Percentiles rank a stretch among this genome's conserved stretches.
These are phyloP conservation scores for Pseudonitzschia multiseries DNA, from an alignment of 108 stramenopile species.

Conservation along the genomic window DNA sequence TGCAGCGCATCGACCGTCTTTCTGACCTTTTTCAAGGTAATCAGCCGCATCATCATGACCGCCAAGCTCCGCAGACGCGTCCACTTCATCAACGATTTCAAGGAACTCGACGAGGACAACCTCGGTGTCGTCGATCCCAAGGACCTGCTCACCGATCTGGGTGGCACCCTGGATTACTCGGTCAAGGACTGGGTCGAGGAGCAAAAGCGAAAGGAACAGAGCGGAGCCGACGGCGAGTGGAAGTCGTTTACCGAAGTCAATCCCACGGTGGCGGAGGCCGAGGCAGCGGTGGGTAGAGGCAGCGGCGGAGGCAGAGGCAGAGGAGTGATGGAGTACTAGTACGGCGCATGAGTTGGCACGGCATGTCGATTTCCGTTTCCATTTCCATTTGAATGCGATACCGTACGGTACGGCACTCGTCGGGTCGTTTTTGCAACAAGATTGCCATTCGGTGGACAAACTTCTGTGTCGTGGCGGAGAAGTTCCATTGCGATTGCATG, in stretches of 20 bases:
- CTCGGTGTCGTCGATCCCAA: conserved; percentile 17
- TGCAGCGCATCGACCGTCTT: conserved; percentile 37
- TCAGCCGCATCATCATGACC: conserved; percentile 27
- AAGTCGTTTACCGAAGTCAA: conserved; percentile 22
- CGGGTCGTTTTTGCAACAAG: no score
- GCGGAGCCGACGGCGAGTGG: not conserved
- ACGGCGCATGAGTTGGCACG: no score
- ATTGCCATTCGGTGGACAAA: no score
- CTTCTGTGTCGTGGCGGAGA: no score
- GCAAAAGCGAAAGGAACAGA: conserved; percentile 34
- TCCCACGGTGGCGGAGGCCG: not conserved
- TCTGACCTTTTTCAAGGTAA: conserved; percentile 18
- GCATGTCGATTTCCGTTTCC: no score
- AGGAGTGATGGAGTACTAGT: not conserved
- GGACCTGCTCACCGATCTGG: conserved; percentile 29
- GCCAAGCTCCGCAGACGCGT: conserved; percentile 31
- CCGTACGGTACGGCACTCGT: no score
- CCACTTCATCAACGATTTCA: conserved; percentile 28
- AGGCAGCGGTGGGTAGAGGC: no score
- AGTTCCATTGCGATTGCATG: no score
- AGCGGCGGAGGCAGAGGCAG: no score
- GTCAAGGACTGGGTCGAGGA: conserved; percentile 31
- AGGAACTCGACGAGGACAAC: conserved; percentile 20
- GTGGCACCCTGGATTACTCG: conserved; percentile 28
- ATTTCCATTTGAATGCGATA: no score